Evolutionary conservation across 768 basidiomycete species (phyloP).

Genomic region (Kwoniella bestiolae): DNA sequence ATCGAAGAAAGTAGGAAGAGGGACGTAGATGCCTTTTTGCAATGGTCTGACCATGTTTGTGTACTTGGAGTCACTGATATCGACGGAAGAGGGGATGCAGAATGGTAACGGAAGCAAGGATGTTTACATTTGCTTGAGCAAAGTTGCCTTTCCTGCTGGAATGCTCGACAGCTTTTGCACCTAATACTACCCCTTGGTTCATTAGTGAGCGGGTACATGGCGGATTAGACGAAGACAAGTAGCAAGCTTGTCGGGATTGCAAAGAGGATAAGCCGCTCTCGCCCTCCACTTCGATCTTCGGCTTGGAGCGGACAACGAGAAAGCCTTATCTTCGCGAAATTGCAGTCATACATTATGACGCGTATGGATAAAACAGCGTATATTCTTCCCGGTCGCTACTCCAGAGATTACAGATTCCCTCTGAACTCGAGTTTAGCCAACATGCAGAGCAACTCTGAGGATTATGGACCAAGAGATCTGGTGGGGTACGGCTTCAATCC

Average conservation of each 20-base stretch:
- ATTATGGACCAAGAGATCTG: slow-evolving; percentile 36
- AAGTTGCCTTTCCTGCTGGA: too few species aligned
- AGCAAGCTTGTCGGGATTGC: background rate
- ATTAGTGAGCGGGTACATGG: background rate
- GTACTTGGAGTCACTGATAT: background rate
- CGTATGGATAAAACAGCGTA: too few species aligned
- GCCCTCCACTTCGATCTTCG: background rate
- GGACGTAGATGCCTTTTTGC: background rate
- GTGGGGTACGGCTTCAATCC: slow-evolving; percentile 37
- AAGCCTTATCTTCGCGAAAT: background rate
- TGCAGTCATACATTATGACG: too few species aligned
- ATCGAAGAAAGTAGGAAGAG: background rate
- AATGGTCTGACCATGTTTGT: background rate
- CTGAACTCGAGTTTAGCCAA: too few species aligned
- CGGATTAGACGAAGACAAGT: too few species aligned
- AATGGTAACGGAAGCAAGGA: too few species aligned
- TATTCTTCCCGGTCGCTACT: too few species aligned
- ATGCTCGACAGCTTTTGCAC: background rate
- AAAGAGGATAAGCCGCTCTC: background rate
- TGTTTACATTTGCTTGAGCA: too few species aligned
- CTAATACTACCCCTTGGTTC: too few species aligned
- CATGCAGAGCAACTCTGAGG: slow-evolving; percentile 10
- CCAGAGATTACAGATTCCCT: too few species aligned
- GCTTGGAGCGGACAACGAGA: background rate
- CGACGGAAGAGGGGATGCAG: too few species aligned